Percentiles rank a stretch among this genome's conserved stretches.
Evolutionary conservation across 768 basidiomycete species (phyloP).

Genomic region (Mycena alexandri): DNA sequence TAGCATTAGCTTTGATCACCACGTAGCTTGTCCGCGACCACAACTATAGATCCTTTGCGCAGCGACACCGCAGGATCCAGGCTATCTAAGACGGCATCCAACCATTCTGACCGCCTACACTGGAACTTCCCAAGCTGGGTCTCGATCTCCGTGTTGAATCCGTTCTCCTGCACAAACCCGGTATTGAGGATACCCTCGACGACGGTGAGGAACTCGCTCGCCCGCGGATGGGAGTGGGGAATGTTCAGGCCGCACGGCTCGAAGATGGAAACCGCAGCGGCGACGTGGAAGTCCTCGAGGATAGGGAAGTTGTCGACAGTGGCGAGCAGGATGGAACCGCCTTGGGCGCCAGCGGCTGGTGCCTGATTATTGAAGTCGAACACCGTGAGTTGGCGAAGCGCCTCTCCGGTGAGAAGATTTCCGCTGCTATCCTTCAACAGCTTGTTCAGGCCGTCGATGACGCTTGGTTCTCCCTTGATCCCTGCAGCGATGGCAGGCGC

Average conservation of each 20-base stretch:
- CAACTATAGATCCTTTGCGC: too few relatives aligned
- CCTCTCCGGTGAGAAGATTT: slow-evolving; percentile 23
- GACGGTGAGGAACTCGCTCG: slow-evolving; percentile 48
- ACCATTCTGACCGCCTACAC: too few relatives aligned
- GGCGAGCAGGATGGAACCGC: slow-evolving; percentile 35
- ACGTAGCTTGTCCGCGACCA: too few relatives aligned
- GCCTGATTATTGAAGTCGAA: slow-evolving; percentile 29
- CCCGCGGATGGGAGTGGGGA: slow-evolving; percentile 51
- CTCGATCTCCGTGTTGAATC: too few relatives aligned
- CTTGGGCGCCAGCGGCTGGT: slow-evolving; percentile 17
- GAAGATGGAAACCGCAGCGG: slow-evolving; percentile 24
- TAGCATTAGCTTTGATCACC: too few relatives aligned
- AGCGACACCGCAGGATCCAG: too few relatives aligned
- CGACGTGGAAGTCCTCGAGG: slow-evolving; percentile 14
- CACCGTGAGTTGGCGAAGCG: slow-evolving; percentile 22
- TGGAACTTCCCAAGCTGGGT: too few relatives aligned
- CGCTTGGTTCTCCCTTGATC: slow-evolving; percentile 15
- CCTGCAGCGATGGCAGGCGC: neutral
- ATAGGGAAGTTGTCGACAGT: slow-evolving; percentile 38
- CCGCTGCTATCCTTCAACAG: slow-evolving; percentile 43
- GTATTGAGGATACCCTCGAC: too few relatives aligned
- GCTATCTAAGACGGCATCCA: too few relatives aligned
- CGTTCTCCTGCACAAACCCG: too few relatives aligned
- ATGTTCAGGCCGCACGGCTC: slow-evolving; percentile 47
- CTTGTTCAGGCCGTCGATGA: slow-evolving; percentile 30